Evolutionary conservation across 2,329 filamentous ascomycete species (phyloP).

Genomic region (Fusarium ramigenum): DNA sequence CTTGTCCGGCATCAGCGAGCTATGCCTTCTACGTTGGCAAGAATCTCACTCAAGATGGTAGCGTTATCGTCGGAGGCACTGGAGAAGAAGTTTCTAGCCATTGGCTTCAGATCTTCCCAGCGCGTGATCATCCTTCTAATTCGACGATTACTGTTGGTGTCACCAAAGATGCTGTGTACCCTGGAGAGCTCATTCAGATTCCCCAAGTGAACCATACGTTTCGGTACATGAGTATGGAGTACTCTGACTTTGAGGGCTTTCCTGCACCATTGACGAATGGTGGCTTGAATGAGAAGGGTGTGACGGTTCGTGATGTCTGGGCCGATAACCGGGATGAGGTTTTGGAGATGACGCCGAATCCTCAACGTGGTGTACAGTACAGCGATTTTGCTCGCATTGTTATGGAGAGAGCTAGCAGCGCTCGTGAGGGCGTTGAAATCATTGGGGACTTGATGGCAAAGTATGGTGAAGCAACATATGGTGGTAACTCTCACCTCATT

Average conservation of each 20-base stretch:
- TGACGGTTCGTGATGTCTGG: constrained; percentile 38
- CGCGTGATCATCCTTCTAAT: constrained; percentile 51
- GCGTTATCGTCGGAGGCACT: constrained; percentile 56
- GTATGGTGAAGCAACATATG: constrained; percentile 37
- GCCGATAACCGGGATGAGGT: constrained; percentile 38
- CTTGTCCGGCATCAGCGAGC: constrained; percentile 42
- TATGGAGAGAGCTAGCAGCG: constrained; percentile 34
- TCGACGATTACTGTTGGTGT: constrained; percentile 48
- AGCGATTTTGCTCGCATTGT: constrained; percentile 39
- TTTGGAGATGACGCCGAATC: constrained; percentile 36
- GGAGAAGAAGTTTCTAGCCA: constrained; percentile 59
- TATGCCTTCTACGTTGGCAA: constrained; percentile 60
- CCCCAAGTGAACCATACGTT: constrained; percentile 37
- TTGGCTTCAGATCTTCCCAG: constrained; percentile 57
- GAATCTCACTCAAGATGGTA: constrained; percentile 53
- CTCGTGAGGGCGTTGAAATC: constrained; percentile 34
- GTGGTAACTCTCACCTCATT: constrained; percentile 38
- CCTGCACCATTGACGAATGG: constrained; percentile 37
- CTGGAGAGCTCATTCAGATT: constrained; percentile 36
- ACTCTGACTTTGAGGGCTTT: constrained; percentile 39
- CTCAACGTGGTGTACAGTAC: constrained; percentile 36
- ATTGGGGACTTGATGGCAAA: constrained; percentile 29
- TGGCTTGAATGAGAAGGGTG: constrained; percentile 36
- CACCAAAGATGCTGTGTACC: constrained; percentile 31
- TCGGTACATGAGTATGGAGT: constrained; percentile 39